These are phyloP conservation scores for Xerocomus alliaceus DNA, from an alignment of 1,284 basidiomycete genomes.

Conservation along the genomic window DNA sequence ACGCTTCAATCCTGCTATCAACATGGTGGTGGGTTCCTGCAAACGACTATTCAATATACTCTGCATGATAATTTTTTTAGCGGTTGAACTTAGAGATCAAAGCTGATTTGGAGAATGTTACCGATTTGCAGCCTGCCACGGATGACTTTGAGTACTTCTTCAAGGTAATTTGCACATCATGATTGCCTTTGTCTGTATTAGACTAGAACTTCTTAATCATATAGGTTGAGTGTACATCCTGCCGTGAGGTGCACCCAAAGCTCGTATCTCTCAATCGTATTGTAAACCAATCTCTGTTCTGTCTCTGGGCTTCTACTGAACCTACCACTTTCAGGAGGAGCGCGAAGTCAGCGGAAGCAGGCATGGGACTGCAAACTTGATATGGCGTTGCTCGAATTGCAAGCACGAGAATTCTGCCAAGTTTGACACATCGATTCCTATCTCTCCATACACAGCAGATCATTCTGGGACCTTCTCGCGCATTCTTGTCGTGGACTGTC, in stretches of 20 bases:
- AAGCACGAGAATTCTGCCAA: slow-evolving; percentile 82
- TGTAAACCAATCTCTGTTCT: slow-evolving; percentile 47
- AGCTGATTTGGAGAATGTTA: slow-evolving; percentile 80
- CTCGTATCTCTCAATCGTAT: slow-evolving; percentile 69
- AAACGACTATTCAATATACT: neutral
- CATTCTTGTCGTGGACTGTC: slow-evolving; percentile 73
- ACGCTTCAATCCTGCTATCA: neutral
- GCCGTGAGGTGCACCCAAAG: slow-evolving; percentile 76
- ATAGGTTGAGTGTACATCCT: slow-evolving; percentile 82
- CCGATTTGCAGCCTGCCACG: slow-evolving; percentile 64
- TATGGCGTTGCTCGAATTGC: slow-evolving; percentile 79
- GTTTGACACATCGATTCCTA: slow-evolving; percentile 61
- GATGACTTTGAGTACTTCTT: slow-evolving; percentile 82
- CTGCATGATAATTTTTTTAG: slow-evolving; percentile 36
- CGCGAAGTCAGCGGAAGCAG: slow-evolving; percentile 66
- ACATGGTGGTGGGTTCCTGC: slow-evolving; percentile 51
- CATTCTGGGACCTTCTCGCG: slow-evolving; percentile 63
- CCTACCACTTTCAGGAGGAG: slow-evolving; percentile 56
- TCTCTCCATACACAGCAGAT: slow-evolving; percentile 64
- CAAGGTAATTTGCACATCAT: slow-evolving; percentile 50
- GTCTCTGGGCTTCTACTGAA: slow-evolving; percentile 7
- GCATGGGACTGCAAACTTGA: slow-evolving; percentile 73
- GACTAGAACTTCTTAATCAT: slow-evolving; percentile 3
- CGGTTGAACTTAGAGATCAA: slow-evolving; percentile 71
- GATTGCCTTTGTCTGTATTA: neutral